These are phyloP conservation scores for Cyberlindnera veronae DNA, from an alignment of 805 yeast genomes.

Conservation along the genomic window DNA sequence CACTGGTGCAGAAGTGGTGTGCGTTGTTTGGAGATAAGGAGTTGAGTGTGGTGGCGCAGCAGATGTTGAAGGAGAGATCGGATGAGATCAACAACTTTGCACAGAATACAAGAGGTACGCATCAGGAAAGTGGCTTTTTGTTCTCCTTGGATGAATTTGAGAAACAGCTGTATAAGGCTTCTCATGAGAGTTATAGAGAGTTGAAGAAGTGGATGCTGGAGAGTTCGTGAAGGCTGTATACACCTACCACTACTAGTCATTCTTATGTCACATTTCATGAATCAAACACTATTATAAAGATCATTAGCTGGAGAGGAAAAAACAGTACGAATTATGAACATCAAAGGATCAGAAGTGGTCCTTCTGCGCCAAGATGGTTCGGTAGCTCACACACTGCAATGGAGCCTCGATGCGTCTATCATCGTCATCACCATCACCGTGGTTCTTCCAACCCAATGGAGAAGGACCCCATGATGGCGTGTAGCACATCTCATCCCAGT, in stretches of 20 bases:
- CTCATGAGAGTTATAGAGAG: slow-evolving; percentile 49
- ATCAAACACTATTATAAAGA: no score
- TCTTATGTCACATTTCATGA: background rate
- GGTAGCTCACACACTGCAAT: slow-evolving; percentile 20
- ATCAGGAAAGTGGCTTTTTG: slow-evolving; percentile 52
- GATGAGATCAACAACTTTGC: slow-evolving; percentile 73
- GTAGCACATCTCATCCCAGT: slow-evolving; percentile 47
- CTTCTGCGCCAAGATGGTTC: slow-evolving; percentile 6
- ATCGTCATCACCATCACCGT: slow-evolving; percentile 25
- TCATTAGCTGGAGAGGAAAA: no score
- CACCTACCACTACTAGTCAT: no score
- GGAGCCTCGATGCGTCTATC: slow-evolving; percentile 23
- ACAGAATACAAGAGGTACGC: slow-evolving; percentile 31
- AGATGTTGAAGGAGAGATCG: slow-evolving; percentile 60
- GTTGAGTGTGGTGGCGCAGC: slow-evolving; percentile 45
- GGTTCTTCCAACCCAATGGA: slow-evolving; percentile 43
- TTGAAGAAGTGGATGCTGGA: slow-evolving; percentile 39
- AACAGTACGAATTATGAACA: no score
- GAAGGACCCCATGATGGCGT: slow-evolving; percentile 62
- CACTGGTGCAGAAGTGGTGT: slow-evolving; percentile 75
- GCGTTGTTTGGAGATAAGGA: slow-evolving; percentile 63
- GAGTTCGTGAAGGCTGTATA: no score
- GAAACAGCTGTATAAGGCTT: slow-evolving; percentile 48
- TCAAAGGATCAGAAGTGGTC: no score
- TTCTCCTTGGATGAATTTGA: slow-evolving; percentile 76